Evolutionary conservation across 768 basidiomycete genomes (phyloP).

Genomic region (Naganishia friedmannii): DNA sequence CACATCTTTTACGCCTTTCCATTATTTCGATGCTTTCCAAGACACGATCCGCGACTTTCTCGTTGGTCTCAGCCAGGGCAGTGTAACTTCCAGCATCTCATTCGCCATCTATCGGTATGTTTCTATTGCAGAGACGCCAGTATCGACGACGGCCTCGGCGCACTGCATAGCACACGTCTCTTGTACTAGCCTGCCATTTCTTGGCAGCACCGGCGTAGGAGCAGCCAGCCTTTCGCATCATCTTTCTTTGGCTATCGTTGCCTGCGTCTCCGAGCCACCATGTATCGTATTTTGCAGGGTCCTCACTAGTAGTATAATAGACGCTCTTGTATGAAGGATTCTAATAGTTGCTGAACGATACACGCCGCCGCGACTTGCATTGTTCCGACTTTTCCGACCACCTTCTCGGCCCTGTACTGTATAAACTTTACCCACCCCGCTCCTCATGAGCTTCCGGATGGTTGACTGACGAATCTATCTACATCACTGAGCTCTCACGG

Average conservation of each 20-base stretch:
- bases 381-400: not conserved
- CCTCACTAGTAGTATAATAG: conserved; percentile 1
- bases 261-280: not conserved
- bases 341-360: not conserved
- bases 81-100: not conserved
- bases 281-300: not conserved
- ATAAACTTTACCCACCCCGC: not conserved
- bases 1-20: not conserved
- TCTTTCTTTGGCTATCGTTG: not conserved
- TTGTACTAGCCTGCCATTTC: not conserved
- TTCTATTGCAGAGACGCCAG: too few relatives aligned
- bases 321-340: conserved; percentile 4
- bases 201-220: not conserved
- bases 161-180: not conserved
- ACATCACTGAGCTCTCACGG: not conserved
- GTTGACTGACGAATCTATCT: conserved; percentile 19
- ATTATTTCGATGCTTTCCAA: too few relatives aligned
- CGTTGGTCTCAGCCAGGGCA: not conserved
- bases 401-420: not conserved
- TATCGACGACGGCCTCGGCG: not conserved
- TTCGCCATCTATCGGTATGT: not conserved
- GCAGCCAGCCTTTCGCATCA: not conserved
- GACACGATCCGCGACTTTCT: too few relatives aligned
- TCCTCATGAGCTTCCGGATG: not conserved
- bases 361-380: not conserved